These are phyloP conservation scores for Aegle marmelos DNA, from an alignment of 345 rosid species.

Conservation along the genomic window DNA sequence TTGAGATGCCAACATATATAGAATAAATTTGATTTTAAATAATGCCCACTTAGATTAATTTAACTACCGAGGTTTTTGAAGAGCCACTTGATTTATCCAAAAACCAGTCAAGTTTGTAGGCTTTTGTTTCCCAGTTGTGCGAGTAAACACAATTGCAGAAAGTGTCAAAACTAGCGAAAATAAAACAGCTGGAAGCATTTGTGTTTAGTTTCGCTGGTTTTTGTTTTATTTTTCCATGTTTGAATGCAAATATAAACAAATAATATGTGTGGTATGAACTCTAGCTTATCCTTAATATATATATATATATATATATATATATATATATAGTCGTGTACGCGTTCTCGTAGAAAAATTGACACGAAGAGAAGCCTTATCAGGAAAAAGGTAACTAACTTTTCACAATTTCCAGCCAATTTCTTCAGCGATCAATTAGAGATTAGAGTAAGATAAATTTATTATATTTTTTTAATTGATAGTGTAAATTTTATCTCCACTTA, in stretches of 20 bases:
- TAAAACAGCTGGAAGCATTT: not conserved
- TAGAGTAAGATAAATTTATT: too few relatives aligned
- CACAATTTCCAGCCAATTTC: not conserved
- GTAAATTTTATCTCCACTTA: too few relatives aligned
- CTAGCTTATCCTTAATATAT: not conserved
- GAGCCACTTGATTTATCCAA: slow-evolving; percentile 14
- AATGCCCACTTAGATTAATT: not conserved
- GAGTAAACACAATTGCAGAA: not conserved
- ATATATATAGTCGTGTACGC: not conserved
- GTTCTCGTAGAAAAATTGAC: not conserved
- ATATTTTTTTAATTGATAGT: too few relatives aligned
- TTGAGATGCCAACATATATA: not conserved
- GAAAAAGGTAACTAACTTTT: not conserved
- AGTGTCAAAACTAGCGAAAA: slow-evolving; percentile 8
- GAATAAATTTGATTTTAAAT: not conserved
- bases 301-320: not conserved
- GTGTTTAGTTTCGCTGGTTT: not conserved
- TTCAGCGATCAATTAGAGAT: not conserved
- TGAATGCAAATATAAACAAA: too few relatives aligned
- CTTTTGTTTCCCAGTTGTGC: not conserved
- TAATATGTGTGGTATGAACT: too few relatives aligned
- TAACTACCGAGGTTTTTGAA: not conserved
- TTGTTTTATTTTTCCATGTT: not conserved
- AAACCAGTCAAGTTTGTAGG: slow-evolving; percentile 35
- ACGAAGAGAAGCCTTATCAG: not conserved